Percentiles rank a stretch among this genome's conserved stretches.
Evolutionary conservation across 176 grass and related monocot species (phyloP).

Genomic region (Pontederia crassipes): DNA sequence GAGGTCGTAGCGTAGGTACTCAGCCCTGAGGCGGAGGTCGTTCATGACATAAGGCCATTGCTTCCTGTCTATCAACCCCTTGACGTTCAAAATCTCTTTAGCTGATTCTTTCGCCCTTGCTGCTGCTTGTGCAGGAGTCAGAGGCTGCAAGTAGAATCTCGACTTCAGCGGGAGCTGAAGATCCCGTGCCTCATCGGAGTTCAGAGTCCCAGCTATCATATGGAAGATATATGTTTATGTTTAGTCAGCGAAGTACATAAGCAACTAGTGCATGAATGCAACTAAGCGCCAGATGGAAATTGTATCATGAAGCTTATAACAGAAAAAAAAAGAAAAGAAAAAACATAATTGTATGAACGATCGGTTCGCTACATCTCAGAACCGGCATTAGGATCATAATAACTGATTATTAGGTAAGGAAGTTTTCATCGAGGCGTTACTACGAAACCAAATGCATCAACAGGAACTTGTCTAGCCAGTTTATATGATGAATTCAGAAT

Average conservation of each 20-base stretch:
- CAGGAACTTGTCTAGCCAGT: no score
- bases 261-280: not conserved
- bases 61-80: constrained; percentile 83
- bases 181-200: constrained; percentile 62
- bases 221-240: not conserved
- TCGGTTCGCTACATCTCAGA: no score
- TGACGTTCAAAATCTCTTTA: constrained; percentile 74
- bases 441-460: no score
- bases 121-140: constrained; percentile 41
- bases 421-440: no score
- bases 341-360: no score
- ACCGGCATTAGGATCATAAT: no score
- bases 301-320: no score
- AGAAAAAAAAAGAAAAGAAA: no score
- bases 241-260: not conserved
- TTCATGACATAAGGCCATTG: constrained; percentile 80
- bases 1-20: constrained; percentile 82
- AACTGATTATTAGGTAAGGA: no score
- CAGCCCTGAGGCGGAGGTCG: constrained; percentile 70
- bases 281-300: no score
- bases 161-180: constrained; percentile 35
- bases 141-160: constrained; percentile 47
- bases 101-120: constrained; percentile 69
- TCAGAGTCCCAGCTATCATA: constrained; percentile 49
- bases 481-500: no score